Evolutionary conservation across 345 rosid species (phyloP).

Genomic region (Populus davidiana): DNA sequence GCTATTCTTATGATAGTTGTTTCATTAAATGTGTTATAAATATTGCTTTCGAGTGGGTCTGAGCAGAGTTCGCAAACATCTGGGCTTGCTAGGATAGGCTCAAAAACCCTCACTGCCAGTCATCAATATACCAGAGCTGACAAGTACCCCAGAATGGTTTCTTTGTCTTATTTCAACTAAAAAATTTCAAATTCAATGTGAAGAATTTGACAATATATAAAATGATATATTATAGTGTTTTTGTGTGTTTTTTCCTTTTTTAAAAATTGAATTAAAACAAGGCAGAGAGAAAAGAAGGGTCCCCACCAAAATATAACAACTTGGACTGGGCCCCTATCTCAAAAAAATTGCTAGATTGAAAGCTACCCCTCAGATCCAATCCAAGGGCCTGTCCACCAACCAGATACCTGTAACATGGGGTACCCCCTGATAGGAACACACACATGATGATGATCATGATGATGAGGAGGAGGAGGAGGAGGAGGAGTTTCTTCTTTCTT

Average conservation of each 20-base stretch:
- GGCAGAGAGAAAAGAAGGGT: not conserved
- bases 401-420: conserved; percentile 8
- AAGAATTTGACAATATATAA: conserved; percentile 17
- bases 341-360: conserved; percentile 17
- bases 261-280: not conserved
- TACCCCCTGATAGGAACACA: not conserved
- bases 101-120: conserved; percentile 1
- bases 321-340: conserved; percentile 11
- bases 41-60: not conserved
- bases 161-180: conserved; percentile 36
- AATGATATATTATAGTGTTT: not conserved
- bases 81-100: conserved; percentile 2
- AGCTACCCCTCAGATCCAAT: conserved; percentile 30
- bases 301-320: not conserved
- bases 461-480: no score
- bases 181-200: conserved; percentile 30
- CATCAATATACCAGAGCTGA: not conserved
- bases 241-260: not conserved
- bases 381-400: conserved; percentile 34
- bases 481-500: no score
- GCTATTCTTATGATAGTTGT: not conserved
- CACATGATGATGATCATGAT: not conserved
- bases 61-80: conserved; percentile 5
- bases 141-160: conserved; percentile 23
- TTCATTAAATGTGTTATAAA: conserved; percentile 10